Percentiles rank a stretch among this genome's conserved stretches.
These are phyloP conservation scores for Canavalia ensiformis DNA, from an alignment of 306 rosid genomes.

Conservation along the genomic window DNA sequence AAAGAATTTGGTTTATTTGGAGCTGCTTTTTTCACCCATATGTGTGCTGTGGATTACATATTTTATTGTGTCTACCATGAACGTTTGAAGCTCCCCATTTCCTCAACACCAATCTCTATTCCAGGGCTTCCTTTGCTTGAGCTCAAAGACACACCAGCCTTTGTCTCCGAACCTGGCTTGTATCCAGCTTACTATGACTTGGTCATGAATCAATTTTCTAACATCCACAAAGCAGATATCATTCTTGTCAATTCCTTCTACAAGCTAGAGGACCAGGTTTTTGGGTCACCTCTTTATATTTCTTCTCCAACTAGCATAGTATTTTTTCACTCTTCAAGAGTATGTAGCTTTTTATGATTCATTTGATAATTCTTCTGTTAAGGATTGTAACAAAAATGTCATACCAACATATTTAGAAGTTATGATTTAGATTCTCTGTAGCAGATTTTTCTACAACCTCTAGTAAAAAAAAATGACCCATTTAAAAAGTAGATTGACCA, in stretches of 20 bases:
- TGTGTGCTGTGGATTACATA: slow-evolving; percentile 58
- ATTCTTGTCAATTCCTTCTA: slow-evolving; percentile 70
- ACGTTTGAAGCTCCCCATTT: slow-evolving; percentile 48
- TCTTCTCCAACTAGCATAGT: not conserved
- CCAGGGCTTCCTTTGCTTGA: slow-evolving; percentile 64
- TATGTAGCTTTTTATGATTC: not conserved
- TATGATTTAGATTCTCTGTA: not conserved
- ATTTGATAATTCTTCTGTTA: not conserved
- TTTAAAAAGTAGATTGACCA: too few species aligned
- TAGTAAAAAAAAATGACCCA: too few species aligned
- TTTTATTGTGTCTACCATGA: slow-evolving; percentile 58
- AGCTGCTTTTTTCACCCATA: slow-evolving; percentile 70
- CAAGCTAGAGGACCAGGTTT: slow-evolving; percentile 69
- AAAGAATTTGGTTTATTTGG: slow-evolving; percentile 57
- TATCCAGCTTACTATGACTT: slow-evolving; percentile 66
- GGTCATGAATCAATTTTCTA: slow-evolving; percentile 65
- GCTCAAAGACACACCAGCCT: slow-evolving; percentile 64
- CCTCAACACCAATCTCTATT: slow-evolving; percentile 49
- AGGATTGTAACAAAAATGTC: not conserved
- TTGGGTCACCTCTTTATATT: slow-evolving; percentile 5
- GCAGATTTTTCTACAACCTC: too few species aligned
- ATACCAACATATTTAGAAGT: not conserved
- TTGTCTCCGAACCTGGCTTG: slow-evolving; percentile 43
- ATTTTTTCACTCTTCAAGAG: not conserved
- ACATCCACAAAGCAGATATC: slow-evolving; percentile 60